Evolutionary conservation across 495 filamentous ascomycete genomes (phyloP).

Genomic region (Penicillium flavigenum): DNA sequence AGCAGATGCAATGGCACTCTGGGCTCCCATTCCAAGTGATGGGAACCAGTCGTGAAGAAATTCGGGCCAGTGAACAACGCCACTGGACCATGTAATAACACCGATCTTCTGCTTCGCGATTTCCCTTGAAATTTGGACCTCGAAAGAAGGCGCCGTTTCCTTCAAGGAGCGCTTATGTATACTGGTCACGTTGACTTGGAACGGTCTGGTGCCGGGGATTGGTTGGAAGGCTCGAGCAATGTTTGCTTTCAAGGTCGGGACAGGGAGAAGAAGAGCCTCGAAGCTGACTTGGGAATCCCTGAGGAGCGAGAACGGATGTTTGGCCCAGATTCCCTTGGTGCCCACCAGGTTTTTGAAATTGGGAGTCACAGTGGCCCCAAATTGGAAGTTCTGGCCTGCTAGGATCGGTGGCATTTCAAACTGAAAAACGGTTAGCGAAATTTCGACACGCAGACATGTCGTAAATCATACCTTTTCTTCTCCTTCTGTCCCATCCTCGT

Average conservation of each 20-base stretch:
- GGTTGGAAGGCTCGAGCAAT: slow-evolving; percentile 33
- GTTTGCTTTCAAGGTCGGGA: slow-evolving; percentile 29
- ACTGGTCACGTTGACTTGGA: slow-evolving; percentile 32
- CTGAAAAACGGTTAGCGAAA: slow-evolving; percentile 24
- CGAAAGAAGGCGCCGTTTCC: slow-evolving; percentile 32
- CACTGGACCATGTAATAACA: slow-evolving; percentile 41
- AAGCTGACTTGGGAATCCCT: slow-evolving; percentile 30
- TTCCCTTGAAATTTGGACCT: slow-evolving; percentile 31
- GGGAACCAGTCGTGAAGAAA: slow-evolving; percentile 25
- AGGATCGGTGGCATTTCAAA: slow-evolving; percentile 33
- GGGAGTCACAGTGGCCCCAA: slow-evolving; percentile 36
- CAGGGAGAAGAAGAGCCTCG: slow-evolving; percentile 32
- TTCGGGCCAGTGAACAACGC: slow-evolving; percentile 37
- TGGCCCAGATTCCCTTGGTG: slow-evolving; percentile 32
- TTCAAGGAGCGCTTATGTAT: slow-evolving; percentile 30
- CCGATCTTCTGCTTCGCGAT: slow-evolving; percentile 33
- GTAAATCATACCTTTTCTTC: slow-evolving; percentile 22
- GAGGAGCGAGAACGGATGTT: slow-evolving; percentile 33
- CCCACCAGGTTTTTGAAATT: slow-evolving; percentile 29
- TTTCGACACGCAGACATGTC: neutral
- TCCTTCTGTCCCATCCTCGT: slow-evolving; percentile 31
- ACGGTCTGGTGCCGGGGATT: slow-evolving; percentile 36
- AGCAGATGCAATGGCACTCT: slow-evolving; percentile 21
- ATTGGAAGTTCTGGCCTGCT: slow-evolving; percentile 25
- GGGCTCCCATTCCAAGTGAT: slow-evolving; percentile 26